Conservation (phyloP, 1,139 yeast genomes). For the Williopsis jadinii region DNA sequence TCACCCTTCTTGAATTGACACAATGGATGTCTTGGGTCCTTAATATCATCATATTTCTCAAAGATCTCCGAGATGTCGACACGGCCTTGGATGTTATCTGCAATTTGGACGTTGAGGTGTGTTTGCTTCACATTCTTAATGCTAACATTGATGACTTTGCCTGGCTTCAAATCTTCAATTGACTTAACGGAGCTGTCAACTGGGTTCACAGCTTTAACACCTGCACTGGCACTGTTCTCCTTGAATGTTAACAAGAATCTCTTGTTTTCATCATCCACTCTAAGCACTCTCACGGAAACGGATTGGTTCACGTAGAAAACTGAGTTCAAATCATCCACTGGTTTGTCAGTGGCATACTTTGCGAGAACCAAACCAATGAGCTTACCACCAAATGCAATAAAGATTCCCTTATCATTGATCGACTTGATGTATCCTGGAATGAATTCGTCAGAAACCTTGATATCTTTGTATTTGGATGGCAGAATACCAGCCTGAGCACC, state of each 20-base stretch:
- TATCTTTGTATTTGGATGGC: constrained; percentile 55
- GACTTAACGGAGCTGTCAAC: constrained; percentile 45
- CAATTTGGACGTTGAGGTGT: constrained; percentile 68
- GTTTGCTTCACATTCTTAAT: constrained; percentile 63
- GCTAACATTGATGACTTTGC: constrained; percentile 52
- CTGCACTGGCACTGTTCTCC: constrained; percentile 18
- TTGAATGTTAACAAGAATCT: constrained; percentile 63
- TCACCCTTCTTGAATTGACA: constrained; percentile 53
- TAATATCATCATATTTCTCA: constrained; percentile 47
- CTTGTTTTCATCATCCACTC: constrained; percentile 58
- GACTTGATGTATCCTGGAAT: constrained; percentile 74
- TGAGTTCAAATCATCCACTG: constrained; percentile 48
- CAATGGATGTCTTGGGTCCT: constrained; percentile 54
- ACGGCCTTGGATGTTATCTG: constrained; percentile 77
- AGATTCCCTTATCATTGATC: constrained; percentile 71
- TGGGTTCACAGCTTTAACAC: constrained; percentile 39
- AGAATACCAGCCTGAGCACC: constrained; percentile 50
- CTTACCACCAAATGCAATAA: constrained; percentile 74
- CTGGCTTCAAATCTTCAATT: constrained; percentile 50
- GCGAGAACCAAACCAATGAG: constrained; percentile 82
- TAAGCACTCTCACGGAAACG: constrained; percentile 55
- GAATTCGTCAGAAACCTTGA: constrained; percentile 40
- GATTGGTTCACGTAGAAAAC: constrained; percentile 60
- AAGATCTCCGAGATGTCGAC: constrained; percentile 71
- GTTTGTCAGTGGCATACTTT: constrained; percentile 56